Base-by-base conservation (phyloP, 208 protist genomes). In the Trypanosomatidae sp. region DNA sequence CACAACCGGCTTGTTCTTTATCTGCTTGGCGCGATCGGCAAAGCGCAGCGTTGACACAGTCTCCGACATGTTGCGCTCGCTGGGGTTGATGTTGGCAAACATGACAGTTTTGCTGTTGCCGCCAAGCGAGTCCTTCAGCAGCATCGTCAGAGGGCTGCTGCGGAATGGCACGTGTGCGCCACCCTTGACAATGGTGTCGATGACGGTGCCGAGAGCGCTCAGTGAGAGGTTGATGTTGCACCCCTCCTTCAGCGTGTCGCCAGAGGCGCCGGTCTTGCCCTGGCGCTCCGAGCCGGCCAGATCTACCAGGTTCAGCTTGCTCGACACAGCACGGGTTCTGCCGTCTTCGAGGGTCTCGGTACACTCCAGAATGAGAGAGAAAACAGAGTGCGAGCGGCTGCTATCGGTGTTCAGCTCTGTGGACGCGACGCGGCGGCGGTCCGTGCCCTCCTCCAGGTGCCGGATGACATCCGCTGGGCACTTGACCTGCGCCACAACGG, bases 141-240 rank as follows among this genome's bases (percentile, higher is more conserved):
- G 79, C 93, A 95, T 95, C 12, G 93, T 97, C 47, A 97, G 85
- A 39, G 86, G 88, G 55, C 85, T 92, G 62, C 85, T 92, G 43
- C 93, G 90, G 70, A 95, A 97, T 4, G 93, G 93, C 28, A 97
- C 82, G 83, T 97, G 93, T 7, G 83, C 65, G 66, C 74, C 87
- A 12, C 91, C 90, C 79, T 97, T 97, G 44, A 97, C 92, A 74
- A 97, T 93, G 28, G 90, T 92, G 76, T 97, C 92, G 77, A 97
- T 97, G 53, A 97, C 92, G 30, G 92, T 96, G 60, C 91, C 96
- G 9, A 98, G 87, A 2, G 88, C 88, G 39, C 88, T 95, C 25
- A 98, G 81, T 17, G 93, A 97, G 39, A 97, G 84, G 73, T 98
- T 98, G 67, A 98, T 98, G 76, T 95, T 97, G 71, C 90, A 94